Evolutionary conservation across 495 filamentous ascomycete species (phyloP).

Genomic region (Annulohypoxylon stygium): DNA sequence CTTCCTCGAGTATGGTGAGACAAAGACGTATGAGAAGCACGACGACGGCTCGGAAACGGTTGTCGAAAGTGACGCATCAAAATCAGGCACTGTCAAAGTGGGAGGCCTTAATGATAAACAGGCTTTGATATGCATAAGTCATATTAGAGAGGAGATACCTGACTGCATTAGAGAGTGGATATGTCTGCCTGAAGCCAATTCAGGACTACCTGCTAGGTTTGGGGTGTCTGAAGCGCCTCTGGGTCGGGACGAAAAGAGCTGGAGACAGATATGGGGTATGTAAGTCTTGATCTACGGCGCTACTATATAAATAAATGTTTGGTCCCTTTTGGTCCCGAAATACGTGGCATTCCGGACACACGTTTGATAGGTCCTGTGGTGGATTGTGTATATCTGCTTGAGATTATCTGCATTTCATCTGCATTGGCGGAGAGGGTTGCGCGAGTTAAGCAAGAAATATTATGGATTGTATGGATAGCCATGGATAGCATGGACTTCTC

Average conservation of each 20-base stretch:
- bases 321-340: background rate
- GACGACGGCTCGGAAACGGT: constrained; percentile 46
- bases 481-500: background rate
- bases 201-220: constrained; percentile 67
- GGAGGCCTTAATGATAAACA: constrained; percentile 73
- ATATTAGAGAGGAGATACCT: constrained; percentile 91
- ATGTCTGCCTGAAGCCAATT: constrained; percentile 76
- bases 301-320: background rate
- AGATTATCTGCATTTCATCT: constrained; percentile 1
- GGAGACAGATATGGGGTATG: constrained; percentile 74
- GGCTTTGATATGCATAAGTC: constrained; percentile 87
- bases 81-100: constrained; percentile 57
- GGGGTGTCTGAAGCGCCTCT: constrained; percentile 69
- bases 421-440: constrained; percentile 3
- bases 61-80: constrained; percentile 58
- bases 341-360: background rate
- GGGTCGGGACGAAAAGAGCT: constrained; percentile 63
- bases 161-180: constrained; percentile 83
- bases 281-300: constrained; percentile 17
- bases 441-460: background rate
- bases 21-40: constrained; percentile 50
- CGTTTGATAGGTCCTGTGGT: background rate
- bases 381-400: background rate
- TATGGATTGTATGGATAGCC: background rate
- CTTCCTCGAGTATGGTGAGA: constrained; percentile 77